These are phyloP conservation scores for Rhytidiadelphus loreus DNA, from an alignment of 225 moss, liverwort and hornwort genomes.

Conservation along the genomic window DNA sequence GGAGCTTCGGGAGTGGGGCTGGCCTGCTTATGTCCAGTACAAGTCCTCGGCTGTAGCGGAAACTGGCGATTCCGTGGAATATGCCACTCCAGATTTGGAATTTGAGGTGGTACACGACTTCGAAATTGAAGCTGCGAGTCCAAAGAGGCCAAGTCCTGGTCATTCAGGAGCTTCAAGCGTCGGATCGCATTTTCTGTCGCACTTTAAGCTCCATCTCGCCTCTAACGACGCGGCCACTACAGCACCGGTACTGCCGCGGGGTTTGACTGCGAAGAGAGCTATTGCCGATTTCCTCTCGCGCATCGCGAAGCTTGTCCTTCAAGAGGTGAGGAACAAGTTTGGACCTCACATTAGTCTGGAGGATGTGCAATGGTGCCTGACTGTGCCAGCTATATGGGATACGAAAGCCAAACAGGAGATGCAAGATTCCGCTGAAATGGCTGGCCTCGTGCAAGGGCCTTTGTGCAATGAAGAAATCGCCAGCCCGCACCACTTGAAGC, in stretches of 20 bases:
- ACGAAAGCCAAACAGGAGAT: background rate
- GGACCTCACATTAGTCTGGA: background rate
- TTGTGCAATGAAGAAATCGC: background rate
- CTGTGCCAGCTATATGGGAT: conserved; percentile 20
- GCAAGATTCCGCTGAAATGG: background rate
- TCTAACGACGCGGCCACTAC: background rate
- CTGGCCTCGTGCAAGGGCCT: conserved; percentile 21
- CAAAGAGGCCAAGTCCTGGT: background rate
- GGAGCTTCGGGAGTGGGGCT: background rate
- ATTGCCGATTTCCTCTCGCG: background rate
- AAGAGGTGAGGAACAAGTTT: background rate
- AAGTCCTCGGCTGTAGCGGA: background rate
- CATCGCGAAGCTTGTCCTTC: background rate
- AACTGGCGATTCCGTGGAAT: background rate
- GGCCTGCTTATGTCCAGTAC: background rate
- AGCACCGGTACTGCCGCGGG: background rate
- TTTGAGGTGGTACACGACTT: background rate
- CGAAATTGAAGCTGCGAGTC: background rate
- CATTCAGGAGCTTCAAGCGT: background rate
- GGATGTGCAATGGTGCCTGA: conserved; percentile 36
- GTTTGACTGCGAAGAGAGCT: background rate
- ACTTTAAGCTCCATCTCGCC: background rate
- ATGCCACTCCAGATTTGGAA: background rate
- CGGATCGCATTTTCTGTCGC: background rate
- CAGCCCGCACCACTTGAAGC: conserved; percentile 16